Conservation (phyloP, 2,329 filamentous ascomycete genomes). For the Penicillium hordei region DNA sequence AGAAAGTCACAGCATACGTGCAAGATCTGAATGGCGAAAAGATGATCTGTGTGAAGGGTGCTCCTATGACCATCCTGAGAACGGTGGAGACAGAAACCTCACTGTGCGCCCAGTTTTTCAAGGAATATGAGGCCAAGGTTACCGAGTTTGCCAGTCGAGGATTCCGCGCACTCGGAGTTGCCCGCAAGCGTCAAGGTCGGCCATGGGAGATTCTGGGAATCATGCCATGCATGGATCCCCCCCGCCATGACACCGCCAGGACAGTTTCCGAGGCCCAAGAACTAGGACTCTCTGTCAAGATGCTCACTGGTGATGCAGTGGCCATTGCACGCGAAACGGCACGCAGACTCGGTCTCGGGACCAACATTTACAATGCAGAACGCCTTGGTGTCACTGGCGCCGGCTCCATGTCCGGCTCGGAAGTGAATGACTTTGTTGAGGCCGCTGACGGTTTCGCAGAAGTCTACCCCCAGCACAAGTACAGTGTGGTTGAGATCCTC, state of each 20-base stretch:
- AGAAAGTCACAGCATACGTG: slow-evolving; percentile 84
- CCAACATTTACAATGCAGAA: slow-evolving; percentile 92
- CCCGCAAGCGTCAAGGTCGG: slow-evolving; percentile 78
- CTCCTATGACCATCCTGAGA: slow-evolving; percentile 81
- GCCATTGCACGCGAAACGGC: slow-evolving; percentile 91
- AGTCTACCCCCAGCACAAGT: slow-evolving; percentile 94
- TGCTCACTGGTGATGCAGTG: slow-evolving; percentile 93
- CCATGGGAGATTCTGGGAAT: slow-evolving; percentile 91
- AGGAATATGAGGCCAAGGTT: slow-evolving; percentile 88
- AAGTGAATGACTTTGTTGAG: slow-evolving; percentile 94
- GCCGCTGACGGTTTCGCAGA: slow-evolving; percentile 93
- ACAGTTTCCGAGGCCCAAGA: slow-evolving; percentile 88
- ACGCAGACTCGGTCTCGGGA: slow-evolving; percentile 84
- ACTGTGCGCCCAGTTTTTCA: slow-evolving; percentile 71
- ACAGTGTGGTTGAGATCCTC: slow-evolving; percentile 88
- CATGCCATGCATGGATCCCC: slow-evolving; percentile 91
- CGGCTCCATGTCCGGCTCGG: slow-evolving; percentile 88
- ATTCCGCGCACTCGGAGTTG: slow-evolving; percentile 91
- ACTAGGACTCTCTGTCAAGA: slow-evolving; percentile 88
- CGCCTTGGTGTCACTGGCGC: slow-evolving; percentile 85
- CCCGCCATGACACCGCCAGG: slow-evolving; percentile 84
- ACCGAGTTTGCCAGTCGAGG: slow-evolving; percentile 88
- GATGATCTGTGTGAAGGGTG: slow-evolving; percentile 88
- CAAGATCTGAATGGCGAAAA: slow-evolving; percentile 79
- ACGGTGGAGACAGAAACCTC: slow-evolving; percentile 80